Evolutionary conservation across 768 basidiomycete genomes (phyloP), one percentile per base, ranked within the genome.

Genomic region (Pisolithus sp.): DNA sequence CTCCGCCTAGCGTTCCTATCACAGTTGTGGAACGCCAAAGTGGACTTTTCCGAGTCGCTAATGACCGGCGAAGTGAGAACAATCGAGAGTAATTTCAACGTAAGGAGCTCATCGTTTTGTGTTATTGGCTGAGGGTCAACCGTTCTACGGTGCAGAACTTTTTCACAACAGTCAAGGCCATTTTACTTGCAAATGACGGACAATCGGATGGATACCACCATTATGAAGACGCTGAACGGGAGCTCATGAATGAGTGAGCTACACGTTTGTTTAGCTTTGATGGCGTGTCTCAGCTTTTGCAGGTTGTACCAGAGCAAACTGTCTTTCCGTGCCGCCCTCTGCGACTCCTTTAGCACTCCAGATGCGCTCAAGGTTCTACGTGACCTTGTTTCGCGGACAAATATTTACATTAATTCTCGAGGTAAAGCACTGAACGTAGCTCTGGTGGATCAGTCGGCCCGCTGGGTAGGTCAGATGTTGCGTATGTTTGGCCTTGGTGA

Each of bases 311-410:
- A 81, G 49, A 81, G 83, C 44, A 94, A 94, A 66, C 59, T 76
- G 39, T 75, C 79, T 7, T 95, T 99, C 78, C 83, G 91, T 49
- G 75, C 72, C 12, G 89, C 93, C 0, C 82, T 99, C 44, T 94
- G 89, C 69, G 95, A 99, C 68, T 97, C 94, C 0, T 96, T 98
- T 77, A 94, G 98, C 66, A 98, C 96, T 0, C 92, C 93, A 2
- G 76, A 73, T 17, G 94, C 93, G 0, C 68, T 98, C 21, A 77
- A 80, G 59, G 72, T 82, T 51, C 70, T 98, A 17, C 78, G 87
- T 12, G 86, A 93, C 53, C 74, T 98, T 36, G 82, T 97, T 43
- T 88, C 89, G 4, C 77, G 80, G 43, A 83, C 89, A 7, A 97
- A 97, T 67, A 75, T 92, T 30, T 99, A 98, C 71, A 82, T 98